Percentiles rank a stretch among this genome's conserved stretches.
These are phyloP conservation scores for Dinochytrium kinnereticum DNA, from an alignment of 371 early-diverging fungal species.

Conservation along the genomic window DNA sequence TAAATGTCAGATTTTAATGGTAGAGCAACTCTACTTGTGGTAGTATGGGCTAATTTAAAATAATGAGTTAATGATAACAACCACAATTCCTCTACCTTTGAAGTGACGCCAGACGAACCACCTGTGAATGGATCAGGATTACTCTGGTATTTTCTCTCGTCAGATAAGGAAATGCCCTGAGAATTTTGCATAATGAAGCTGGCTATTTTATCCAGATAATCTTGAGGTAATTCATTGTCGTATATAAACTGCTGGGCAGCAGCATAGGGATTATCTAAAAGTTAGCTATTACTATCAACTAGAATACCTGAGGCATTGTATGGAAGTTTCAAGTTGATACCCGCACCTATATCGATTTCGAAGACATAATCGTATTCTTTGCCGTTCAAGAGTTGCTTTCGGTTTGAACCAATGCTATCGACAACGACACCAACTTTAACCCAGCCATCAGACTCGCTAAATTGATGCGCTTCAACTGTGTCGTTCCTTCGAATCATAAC, in stretches of 20 bases:
- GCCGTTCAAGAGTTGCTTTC: constrained; percentile 82
- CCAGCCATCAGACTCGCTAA: constrained; percentile 80
- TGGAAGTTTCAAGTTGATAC: constrained; percentile 85
- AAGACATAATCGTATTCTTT: constrained; percentile 97
- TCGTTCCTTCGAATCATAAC: constrained; percentile 81
- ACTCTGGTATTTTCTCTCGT: neutral
- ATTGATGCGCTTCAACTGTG: constrained; percentile 85
- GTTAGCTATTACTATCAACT: neutral
- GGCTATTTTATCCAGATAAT: constrained; percentile 89
- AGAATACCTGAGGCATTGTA: constrained; percentile 80
- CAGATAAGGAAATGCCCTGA: constrained; percentile 53
- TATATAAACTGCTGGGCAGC: constrained; percentile 92
- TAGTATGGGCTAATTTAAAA: neutral
- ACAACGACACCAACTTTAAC: constrained; percentile 93
- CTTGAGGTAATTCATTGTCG: constrained; percentile 77
- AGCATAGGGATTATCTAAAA: constrained; percentile 85
- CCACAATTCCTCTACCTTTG: neutral
- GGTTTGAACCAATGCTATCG: constrained; percentile 77
- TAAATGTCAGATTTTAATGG: too few relatives aligned
- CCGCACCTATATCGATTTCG: constrained; percentile 90
- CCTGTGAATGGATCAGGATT: constrained; percentile 12
- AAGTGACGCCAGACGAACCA: neutral
- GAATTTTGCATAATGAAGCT: constrained; percentile 92
- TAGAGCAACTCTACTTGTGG: neutral
- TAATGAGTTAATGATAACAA: neutral